Evolutionary conservation across 768 basidiomycete species (phyloP).

Genomic region (Hysterangium stoloniferum): DNA sequence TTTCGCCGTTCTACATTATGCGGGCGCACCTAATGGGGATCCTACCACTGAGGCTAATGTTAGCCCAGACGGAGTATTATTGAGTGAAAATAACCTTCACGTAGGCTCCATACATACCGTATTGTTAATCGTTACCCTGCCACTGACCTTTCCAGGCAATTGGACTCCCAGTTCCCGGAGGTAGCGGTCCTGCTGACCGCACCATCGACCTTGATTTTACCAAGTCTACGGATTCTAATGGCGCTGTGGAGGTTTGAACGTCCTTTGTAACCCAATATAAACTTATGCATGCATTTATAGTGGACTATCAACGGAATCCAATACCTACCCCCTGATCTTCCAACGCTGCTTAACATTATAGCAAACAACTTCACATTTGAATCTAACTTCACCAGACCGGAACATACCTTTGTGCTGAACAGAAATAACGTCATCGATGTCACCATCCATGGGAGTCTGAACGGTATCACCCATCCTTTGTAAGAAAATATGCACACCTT

Average conservation of each 20-base stretch:
- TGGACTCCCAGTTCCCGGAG: too few species aligned
- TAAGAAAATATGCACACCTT: too few species aligned
- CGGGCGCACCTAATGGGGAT: conserved; percentile 28
- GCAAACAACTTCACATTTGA: background rate
- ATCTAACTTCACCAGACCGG: background rate
- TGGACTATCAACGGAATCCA: conserved; percentile 3
- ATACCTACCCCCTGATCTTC: background rate
- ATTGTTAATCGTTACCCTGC: too few species aligned
- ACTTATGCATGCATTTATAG: too few species aligned
- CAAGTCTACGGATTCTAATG: too few species aligned
- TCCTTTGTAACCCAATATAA: too few species aligned
- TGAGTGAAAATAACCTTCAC: background rate
- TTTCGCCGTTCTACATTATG: conserved; percentile 38
- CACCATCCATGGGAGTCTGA: background rate
- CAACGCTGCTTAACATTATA: conserved; percentile 1
- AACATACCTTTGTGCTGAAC: background rate
- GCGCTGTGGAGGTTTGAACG: too few species aligned
- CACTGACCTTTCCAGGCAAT: too few species aligned
- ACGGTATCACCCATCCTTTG: background rate
- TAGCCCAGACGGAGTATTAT: conserved; percentile 14
- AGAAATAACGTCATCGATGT: background rate
- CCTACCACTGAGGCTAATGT: conserved; percentile 22
- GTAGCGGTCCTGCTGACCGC: too few species aligned
- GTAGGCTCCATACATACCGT: conserved; percentile 9
- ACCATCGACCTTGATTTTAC: too few species aligned